Conservation (phyloP, 2,329 filamentous ascomycete species). For the Calonectria naviculata region DNA sequence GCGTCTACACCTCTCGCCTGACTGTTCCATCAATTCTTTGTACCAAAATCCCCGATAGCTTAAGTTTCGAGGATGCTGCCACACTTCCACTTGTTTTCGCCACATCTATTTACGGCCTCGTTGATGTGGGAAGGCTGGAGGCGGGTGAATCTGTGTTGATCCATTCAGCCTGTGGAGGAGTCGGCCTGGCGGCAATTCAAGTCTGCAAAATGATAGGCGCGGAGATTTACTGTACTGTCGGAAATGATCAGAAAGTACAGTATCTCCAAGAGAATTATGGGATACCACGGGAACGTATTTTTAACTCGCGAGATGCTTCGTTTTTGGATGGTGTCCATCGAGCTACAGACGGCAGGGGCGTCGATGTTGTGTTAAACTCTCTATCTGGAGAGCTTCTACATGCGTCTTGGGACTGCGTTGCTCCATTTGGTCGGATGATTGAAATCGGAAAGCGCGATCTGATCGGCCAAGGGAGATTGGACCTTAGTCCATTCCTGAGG, state of each 20-base stretch:
- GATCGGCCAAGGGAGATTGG: background rate
- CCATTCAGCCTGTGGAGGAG: constrained; percentile 10
- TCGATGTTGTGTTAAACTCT: background rate
- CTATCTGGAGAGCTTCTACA: background rate
- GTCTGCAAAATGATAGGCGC: background rate
- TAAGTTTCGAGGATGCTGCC: constrained; percentile 48
- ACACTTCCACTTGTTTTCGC: constrained; percentile 45
- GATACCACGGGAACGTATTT: background rate
- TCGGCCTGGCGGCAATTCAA: background rate
- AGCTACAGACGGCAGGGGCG: background rate
- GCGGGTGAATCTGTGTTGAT: constrained; percentile 16
- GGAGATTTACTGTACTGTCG: background rate
- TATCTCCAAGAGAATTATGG: background rate
- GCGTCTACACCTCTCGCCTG: constrained; percentile 41
- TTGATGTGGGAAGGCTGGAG: constrained; percentile 17
- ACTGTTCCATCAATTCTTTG: constrained; percentile 26
- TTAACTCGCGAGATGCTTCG: background rate
- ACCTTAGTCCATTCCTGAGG: background rate
- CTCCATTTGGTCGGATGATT: background rate
- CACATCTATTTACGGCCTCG: constrained; percentile 42
- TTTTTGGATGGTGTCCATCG: background rate
- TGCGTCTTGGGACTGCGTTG: background rate
- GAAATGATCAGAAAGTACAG: background rate
- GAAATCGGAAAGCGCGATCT: constrained; percentile 10
- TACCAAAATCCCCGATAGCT: constrained; percentile 45